A percentile compares a stretch with the other conserved stretches of the same genome.
Conservation (phyloP, 2,329 filamentous ascomycete species). For the Trichoderma asperellum region DNA sequence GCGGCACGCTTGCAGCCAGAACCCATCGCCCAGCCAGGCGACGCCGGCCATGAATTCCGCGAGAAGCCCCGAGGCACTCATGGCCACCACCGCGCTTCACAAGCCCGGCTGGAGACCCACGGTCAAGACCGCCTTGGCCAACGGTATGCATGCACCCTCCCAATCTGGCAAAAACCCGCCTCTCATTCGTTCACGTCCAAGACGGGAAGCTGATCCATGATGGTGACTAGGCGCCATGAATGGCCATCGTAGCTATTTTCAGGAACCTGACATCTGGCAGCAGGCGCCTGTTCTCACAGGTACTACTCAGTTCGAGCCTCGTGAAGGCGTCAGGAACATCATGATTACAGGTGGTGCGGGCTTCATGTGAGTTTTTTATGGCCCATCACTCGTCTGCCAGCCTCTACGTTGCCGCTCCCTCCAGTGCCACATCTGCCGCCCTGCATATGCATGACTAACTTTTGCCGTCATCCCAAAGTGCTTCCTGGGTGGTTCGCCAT, state of each 20-base stretch:
- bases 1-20: background rate
- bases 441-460: background rate
- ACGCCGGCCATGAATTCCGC: constrained; percentile 16
- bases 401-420: background rate
- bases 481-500: constrained; percentile 82
- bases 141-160: constrained; percentile 28
- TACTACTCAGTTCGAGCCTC: constrained; percentile 70
- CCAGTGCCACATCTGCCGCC: background rate
- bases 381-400: background rate
- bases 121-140: constrained; percentile 25
- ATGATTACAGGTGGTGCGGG: constrained; percentile 83
- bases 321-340: constrained; percentile 74
- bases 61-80: background rate
- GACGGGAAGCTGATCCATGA: constrained; percentile 24
- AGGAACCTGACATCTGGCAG: constrained; percentile 70
- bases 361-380: constrained; percentile 69
- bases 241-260: constrained; percentile 50
- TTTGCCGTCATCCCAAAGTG: constrained; percentile 52
- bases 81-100: constrained; percentile 12
- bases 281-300: constrained; percentile 71
- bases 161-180: background rate
- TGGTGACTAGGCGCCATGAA: constrained; percentile 33
- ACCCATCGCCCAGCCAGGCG: constrained; percentile 2
- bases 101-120: constrained; percentile 23
- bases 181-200: constrained; percentile 4